Evolutionary conservation across 2,329 filamentous ascomycete species (phyloP).

Genomic region (Paramyrothecium sp.): DNA sequence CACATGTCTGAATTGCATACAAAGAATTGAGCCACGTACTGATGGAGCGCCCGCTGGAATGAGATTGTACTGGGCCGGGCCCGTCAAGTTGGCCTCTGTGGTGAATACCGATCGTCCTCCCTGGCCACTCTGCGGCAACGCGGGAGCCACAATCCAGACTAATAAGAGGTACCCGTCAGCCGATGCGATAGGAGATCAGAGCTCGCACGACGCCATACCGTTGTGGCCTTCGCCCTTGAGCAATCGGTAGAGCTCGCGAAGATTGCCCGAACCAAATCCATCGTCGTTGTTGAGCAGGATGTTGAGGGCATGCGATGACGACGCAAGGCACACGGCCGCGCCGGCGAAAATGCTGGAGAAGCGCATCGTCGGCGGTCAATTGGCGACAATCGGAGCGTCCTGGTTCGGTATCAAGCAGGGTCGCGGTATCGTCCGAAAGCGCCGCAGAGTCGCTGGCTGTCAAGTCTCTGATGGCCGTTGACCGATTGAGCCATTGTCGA

Average conservation of each 20-base stretch:
- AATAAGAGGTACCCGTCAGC: neutral
- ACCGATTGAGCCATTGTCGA: no score
- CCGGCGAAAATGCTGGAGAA: constrained; percentile 13
- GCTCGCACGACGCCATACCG: constrained; percentile 10
- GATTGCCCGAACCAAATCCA: constrained; percentile 26
- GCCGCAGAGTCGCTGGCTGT: no score
- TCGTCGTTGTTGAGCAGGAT: constrained; percentile 29
- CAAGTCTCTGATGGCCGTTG: no score
- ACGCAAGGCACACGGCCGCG: constrained; percentile 12
- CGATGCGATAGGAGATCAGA: accelerated
- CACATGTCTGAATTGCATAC: neutral
- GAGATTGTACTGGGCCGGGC: constrained; percentile 21
- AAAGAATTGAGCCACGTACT: constrained; percentile 11
- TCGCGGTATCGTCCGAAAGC: no score
- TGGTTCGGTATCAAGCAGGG: no score
- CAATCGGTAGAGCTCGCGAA: constrained; percentile 25
- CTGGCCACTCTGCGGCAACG: constrained; percentile 25
- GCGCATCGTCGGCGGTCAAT: constrained; percentile 16
- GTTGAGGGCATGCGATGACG: constrained; percentile 19
- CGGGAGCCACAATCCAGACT: constrained; percentile 29
- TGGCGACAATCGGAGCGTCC: no score
- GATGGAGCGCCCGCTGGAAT: constrained; percentile 25
- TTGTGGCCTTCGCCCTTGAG: constrained; percentile 25
- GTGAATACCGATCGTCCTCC: constrained; percentile 26
- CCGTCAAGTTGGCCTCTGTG: constrained; percentile 22